Evolutionary conservation across 176 grass and related monocot genomes (phyloP).

Genomic region (Eleusine indica): DNA sequence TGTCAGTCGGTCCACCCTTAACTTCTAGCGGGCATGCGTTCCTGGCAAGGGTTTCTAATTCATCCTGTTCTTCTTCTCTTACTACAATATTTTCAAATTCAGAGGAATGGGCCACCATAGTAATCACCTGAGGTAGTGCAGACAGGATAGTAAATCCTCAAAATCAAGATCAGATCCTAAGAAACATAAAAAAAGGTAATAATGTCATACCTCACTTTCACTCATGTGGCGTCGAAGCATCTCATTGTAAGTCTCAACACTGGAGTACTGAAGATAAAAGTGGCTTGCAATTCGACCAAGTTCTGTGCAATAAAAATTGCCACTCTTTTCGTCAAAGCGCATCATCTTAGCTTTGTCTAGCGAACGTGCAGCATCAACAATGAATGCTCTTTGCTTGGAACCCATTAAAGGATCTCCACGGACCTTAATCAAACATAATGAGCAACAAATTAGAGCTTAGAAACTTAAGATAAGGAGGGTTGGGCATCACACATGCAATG

Average conservation of each 20-base stretch:
- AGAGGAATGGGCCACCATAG: constrained; percentile 97
- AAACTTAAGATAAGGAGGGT: constrained; percentile 10
- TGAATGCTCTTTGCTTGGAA: constrained; percentile 83
- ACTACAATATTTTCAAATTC: constrained; percentile 97
- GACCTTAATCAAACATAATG: constrained; percentile 45
- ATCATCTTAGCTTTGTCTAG: constrained; percentile 99
- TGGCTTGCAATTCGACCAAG: constrained; percentile 95
- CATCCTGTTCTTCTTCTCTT: constrained; percentile 98
- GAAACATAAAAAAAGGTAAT: constrained; percentile 12
- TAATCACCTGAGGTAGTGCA: constrained; percentile 71
- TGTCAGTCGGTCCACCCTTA: constrained; percentile 90
- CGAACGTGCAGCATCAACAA: constrained; percentile 84
- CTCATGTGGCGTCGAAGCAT: constrained; percentile 94
- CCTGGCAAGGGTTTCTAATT: constrained; percentile 75
- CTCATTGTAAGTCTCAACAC: constrained; percentile 96
- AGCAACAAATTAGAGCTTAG: constrained; percentile 19
- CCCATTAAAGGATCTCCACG: constrained; percentile 83
- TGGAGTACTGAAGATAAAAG: constrained; percentile 97
- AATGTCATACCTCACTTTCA: constrained; percentile 80
- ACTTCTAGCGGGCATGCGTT: constrained; percentile 79
- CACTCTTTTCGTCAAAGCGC: constrained; percentile 95
- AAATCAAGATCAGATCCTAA: constrained; percentile 24
- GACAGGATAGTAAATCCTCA: constrained; percentile 26
- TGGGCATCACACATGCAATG: constrained; percentile 15
- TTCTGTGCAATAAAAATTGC: constrained; percentile 99